phyloP scores from a whole-genome alignment of 2,329 filamentous ascomycete species.

The Seiridium cupressi region DNA sequence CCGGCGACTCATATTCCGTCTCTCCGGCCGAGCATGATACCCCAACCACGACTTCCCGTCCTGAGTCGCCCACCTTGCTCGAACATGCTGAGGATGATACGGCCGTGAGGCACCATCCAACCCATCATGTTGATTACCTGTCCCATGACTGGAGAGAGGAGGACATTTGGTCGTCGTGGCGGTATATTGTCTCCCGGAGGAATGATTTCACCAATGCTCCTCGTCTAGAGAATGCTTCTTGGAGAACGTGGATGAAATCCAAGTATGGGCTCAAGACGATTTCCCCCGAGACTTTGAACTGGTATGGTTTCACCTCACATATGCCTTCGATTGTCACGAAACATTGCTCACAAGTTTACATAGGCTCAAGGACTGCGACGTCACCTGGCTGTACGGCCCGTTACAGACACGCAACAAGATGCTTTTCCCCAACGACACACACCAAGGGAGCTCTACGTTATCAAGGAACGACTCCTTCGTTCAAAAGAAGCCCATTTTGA shows the following conservation, averaged over 20 bases:
- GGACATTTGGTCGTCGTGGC: slow-evolving; percentile 97
- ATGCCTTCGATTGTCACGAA: neutral
- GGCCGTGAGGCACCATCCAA: slow-evolving; percentile 70
- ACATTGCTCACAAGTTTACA: slow-evolving; percentile 24
- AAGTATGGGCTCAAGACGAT: slow-evolving; percentile 86
- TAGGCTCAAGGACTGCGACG: slow-evolving; percentile 95
- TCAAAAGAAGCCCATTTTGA: slow-evolving; percentile 87
- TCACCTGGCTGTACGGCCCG: slow-evolving; percentile 96
- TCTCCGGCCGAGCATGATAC: slow-evolving; percentile 54
- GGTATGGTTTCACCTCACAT: slow-evolving; percentile 53
- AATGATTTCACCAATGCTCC: slow-evolving; percentile 78
- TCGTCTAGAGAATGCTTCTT: slow-evolving; percentile 90
- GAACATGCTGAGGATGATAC: slow-evolving; percentile 77
- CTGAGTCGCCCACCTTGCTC: slow-evolving; percentile 54
- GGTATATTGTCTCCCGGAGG: slow-evolving; percentile 80
- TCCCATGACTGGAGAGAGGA: slow-evolving; percentile 93
- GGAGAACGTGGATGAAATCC: slow-evolving; percentile 94
- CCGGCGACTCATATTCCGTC: slow-evolving; percentile 47
- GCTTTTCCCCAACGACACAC: slow-evolving; percentile 44
- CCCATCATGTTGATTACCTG: slow-evolving; percentile 90
- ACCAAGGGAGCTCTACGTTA: slow-evolving; percentile 38
- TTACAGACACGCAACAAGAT: slow-evolving; percentile 70
- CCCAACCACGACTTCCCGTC: slow-evolving; percentile 50
- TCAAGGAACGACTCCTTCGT: slow-evolving; percentile 64
- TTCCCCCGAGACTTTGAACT: slow-evolving; percentile 89